phyloP scores from a whole-genome alignment of 169 alveolate genomes.

The Eimeria acervulina region DNA sequence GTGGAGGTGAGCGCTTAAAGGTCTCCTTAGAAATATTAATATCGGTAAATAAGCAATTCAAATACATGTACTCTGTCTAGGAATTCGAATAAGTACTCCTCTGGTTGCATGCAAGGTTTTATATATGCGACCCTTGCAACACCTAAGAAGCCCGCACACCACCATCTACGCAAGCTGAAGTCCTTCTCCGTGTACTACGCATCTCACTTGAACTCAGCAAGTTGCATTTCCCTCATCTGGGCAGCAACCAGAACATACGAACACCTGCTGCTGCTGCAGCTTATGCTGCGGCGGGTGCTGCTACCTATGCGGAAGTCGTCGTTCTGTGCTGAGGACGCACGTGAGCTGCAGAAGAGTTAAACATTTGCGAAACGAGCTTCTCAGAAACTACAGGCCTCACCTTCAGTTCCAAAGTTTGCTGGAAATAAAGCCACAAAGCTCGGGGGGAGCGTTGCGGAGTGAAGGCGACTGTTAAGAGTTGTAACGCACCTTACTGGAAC shows the following conservation, averaged over 20 bases:
- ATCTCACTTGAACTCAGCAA: not conserved
- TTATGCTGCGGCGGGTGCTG: not conserved
- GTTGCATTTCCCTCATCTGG: not conserved
- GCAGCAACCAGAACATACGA: not conserved
- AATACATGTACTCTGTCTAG: too few species aligned
- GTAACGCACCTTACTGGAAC: not conserved
- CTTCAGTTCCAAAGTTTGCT: not conserved
- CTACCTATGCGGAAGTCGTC: too few species aligned
- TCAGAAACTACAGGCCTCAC: too few species aligned
- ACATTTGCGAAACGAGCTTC: too few species aligned
- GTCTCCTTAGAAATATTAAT: too few species aligned
- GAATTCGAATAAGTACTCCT: too few species aligned
- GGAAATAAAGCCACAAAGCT: not conserved
- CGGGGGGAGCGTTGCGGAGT: not conserved
- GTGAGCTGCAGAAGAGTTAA: too few species aligned
- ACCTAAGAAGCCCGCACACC: not conserved
- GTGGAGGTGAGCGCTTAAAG: too few species aligned
- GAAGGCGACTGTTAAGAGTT: not conserved
- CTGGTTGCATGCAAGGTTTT: too few species aligned
- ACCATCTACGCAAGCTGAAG: not conserved
- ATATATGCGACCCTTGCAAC: too few species aligned
- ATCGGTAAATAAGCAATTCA: too few species aligned
- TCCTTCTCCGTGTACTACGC: not conserved
- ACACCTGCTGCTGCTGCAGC: not conserved
- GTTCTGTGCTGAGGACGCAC: too few species aligned